phyloP scores from a whole-genome alignment of 208 protist species.

The Lotmaria passim region DNA sequence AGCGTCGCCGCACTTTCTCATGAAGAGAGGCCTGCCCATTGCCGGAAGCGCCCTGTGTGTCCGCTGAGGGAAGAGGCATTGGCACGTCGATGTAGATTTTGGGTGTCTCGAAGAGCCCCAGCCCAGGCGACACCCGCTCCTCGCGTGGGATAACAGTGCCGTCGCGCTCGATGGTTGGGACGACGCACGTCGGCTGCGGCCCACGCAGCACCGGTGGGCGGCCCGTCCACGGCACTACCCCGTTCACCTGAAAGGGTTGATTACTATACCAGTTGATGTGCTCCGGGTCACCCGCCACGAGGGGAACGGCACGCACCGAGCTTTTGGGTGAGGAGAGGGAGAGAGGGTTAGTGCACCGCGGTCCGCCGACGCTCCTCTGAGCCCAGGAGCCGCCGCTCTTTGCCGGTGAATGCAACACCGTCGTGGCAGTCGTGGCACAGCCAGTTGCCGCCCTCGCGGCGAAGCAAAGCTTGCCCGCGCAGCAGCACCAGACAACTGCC shows the following conservation, averaged over 20 bases:
- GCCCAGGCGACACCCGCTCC: slow-evolving; percentile 24
- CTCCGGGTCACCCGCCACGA: slow-evolving; percentile 3
- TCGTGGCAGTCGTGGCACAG: no score
- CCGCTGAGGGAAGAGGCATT: not conserved
- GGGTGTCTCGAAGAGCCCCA: slow-evolving; percentile 29
- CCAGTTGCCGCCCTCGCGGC: not conserved
- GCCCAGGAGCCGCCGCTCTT: not conserved
- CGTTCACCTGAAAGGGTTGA: slow-evolving; percentile 17
- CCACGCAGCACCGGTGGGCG: slow-evolving; percentile 34
- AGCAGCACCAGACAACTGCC: slow-evolving; percentile 1
- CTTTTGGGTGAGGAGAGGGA: not conserved
- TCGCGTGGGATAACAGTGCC: slow-evolving; percentile 30
- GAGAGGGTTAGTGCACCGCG: slow-evolving; percentile 13
- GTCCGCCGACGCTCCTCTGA: not conserved
- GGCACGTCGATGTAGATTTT: slow-evolving; percentile 1
- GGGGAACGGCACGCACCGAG: not conserved
- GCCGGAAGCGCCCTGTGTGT: not conserved
- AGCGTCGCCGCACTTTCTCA: slow-evolving; percentile 3
- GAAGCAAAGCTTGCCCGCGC: not conserved
- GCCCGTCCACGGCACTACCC: slow-evolving; percentile 38
- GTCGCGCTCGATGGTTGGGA: slow-evolving; percentile 24
- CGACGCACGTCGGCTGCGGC: slow-evolving; percentile 28
- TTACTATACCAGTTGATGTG: slow-evolving; percentile 23
- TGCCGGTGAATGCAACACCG: not conserved
- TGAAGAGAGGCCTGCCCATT: not conserved